Percentiles rank a stretch among this genome's conserved stretches.
Evolutionary conservation across 495 filamentous ascomycete genomes (phyloP).

Genomic region (Neohortaea acidophila): DNA sequence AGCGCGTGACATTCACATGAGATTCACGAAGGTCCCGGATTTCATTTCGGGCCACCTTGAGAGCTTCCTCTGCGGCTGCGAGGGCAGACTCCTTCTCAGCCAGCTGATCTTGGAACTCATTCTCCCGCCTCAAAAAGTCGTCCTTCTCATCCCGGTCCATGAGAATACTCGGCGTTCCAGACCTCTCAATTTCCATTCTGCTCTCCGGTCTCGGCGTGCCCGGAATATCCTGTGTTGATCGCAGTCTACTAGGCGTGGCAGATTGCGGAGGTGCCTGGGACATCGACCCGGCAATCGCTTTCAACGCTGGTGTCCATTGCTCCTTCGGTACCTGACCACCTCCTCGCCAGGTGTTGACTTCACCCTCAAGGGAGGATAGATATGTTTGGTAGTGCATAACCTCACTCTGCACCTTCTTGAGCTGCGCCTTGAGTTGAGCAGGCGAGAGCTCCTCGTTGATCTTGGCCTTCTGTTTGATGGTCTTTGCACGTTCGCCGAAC

Average conservation of each 20-base stretch:
- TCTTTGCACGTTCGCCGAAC: conserved; percentile 93
- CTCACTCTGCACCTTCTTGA: conserved; percentile 83
- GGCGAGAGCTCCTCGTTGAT: conserved; percentile 96
- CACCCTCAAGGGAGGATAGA: conserved; percentile 66
- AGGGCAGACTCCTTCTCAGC: conserved; percentile 81
- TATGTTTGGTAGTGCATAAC: conserved; percentile 78
- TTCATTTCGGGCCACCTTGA: conserved; percentile 73
- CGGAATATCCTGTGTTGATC: conserved; percentile 46
- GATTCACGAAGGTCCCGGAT: conserved; percentile 67
- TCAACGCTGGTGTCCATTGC: conserved; percentile 50
- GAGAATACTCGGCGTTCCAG: conserved; percentile 69
- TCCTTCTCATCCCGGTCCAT: conserved; percentile 94
- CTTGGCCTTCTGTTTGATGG: conserved; percentile 99
- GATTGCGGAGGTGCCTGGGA: conserved; percentile 44
- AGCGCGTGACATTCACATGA: conserved; percentile 59
- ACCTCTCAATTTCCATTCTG: conserved; percentile 66
- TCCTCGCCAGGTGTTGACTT: conserved; percentile 71
- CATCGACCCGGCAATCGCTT: conserved; percentile 44
- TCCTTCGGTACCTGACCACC: conserved; percentile 85
- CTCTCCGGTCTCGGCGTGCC: conserved; percentile 51
- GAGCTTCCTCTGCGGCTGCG: conserved; percentile 55
- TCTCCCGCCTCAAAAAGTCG: conserved; percentile 88
- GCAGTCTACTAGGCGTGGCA: conserved; percentile 67
- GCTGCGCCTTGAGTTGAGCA: conserved; percentile 75
- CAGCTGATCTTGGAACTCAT: conserved; percentile 91